Evolutionary conservation across 169 alveolate species (phyloP).

Genomic region (Plasmodium chabaudi): DNA sequence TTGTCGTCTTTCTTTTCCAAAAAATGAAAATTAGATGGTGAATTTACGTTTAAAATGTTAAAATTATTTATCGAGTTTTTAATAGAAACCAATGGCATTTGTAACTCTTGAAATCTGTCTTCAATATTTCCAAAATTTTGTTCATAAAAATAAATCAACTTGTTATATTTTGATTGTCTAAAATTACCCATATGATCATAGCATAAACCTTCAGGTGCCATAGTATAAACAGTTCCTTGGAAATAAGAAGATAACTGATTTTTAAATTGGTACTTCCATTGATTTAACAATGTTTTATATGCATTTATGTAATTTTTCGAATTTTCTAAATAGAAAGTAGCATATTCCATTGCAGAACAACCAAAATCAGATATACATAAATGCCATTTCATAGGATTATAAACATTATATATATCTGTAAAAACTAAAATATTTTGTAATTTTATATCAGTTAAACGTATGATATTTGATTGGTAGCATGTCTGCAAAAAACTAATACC

Average conservation of each 20-base stretch:
- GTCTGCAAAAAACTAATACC: slow-evolving; percentile 84
- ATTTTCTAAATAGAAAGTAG: slow-evolving; percentile 67
- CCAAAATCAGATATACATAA: slow-evolving; percentile 86
- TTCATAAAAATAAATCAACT: slow-evolving; percentile 55
- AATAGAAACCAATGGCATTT: slow-evolving; percentile 18
- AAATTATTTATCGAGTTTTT: slow-evolving; percentile 4
- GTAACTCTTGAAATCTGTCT: slow-evolving; percentile 45
- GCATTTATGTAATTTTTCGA: slow-evolving; percentile 14
- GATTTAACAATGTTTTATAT: slow-evolving; percentile 29
- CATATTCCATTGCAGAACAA: slow-evolving; percentile 80
- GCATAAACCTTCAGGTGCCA: slow-evolving; percentile 76
- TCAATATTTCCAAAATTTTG: slow-evolving; percentile 70
- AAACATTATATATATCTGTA: slow-evolving; percentile 75
- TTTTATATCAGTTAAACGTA: slow-evolving; percentile 84
- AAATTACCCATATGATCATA: slow-evolving; percentile 64
- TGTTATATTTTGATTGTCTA: slow-evolving; percentile 70
- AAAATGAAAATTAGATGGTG: slow-evolving; percentile 27
- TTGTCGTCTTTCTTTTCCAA: neutral
- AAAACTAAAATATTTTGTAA: slow-evolving; percentile 83
- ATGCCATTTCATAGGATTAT: slow-evolving; percentile 84
- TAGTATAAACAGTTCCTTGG: slow-evolving; percentile 72
- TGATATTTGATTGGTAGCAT: slow-evolving; percentile 85
- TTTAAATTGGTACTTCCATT: slow-evolving; percentile 62
- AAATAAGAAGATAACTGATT: slow-evolving; percentile 66
- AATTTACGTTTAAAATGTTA: slow-evolving; percentile 39